Evolutionary conservation across 106 monocot species (phyloP).

Genomic region (Xerophyta viscosa): DNA sequence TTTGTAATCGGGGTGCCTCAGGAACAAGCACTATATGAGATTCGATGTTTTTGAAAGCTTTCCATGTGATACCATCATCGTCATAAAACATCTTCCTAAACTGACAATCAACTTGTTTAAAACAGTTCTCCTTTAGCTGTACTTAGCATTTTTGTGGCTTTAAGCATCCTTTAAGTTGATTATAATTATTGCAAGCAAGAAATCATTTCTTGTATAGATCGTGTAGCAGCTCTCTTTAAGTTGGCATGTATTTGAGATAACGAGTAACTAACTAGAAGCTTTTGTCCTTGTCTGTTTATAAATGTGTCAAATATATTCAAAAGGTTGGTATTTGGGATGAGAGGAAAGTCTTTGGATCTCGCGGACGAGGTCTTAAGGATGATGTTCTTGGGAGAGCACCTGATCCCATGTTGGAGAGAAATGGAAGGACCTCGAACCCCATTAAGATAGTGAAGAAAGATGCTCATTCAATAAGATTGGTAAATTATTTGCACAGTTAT

Average conservation of each 20-base stretch:
- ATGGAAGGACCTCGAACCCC: conserved; percentile 45
- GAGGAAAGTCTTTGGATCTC: conserved; percentile 97
- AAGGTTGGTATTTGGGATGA: conserved; percentile 98
- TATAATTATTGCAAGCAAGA: neutral
- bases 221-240: neutral
- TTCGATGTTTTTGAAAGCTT: no score
- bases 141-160: neutral
- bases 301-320: no score
- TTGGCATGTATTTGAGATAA: no score
- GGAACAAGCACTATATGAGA: no score
- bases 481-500: no score
- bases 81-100: no score
- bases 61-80: no score
- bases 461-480: conserved; percentile 69
- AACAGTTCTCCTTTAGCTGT: no score
- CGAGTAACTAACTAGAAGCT: no score
- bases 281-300: no score
- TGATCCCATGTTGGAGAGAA: conserved; percentile 34
- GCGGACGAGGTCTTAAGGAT: conserved; percentile 56
- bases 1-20: no score
- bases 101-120: no score
- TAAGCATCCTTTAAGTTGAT: neutral
- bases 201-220: neutral
- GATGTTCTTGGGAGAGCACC: conserved; percentile 6
- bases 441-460: conserved; percentile 83